Base-by-base conservation (phyloP, 2,329 filamentous ascomycete species). In the Remersonia thermophila region DNA sequence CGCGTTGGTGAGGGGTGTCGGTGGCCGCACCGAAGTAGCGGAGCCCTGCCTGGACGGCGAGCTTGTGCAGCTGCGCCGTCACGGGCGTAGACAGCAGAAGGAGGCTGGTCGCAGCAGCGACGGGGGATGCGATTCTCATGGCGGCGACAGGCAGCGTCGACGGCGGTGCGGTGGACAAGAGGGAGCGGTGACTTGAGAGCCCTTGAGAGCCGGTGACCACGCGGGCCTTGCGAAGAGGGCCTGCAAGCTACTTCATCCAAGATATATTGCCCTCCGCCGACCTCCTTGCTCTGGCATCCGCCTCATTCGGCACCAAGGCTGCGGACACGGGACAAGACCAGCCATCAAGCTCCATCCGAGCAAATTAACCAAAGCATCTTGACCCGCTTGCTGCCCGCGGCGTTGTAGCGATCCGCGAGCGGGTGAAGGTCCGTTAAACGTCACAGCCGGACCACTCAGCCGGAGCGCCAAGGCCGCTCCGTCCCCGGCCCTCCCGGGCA, bases 11-110 rank as follows among this genome's bases (percentile, higher is more conserved):
- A 3, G 55, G 55, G 5, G 54, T 51, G 53, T 80, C 75, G 20
- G 74, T 75, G 2, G 75, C 75, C 1, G 73, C 68, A 37, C 75
- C 75, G 37, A 77, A 78, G 58, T 77, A 79, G 42, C 62, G 51
- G 37, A 69, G 58, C 4, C 71, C 72, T 23, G 68, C 66, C 37
- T 64, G 60, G 40, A 66, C 61, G 9, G 71, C 71, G 17, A 67
- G 57, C 28, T 59, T 50, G 46, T 71, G 55, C 11, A 74, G 62
- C 42, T 64, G 60, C 17, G 48, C 55, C 6, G 50, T 46, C 25
- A 47, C 49, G n/a, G 54, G 25, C 9, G 58, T 51, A 42, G 45
- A 37, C 39, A 50, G 49, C 33, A 53, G 47, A 25, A 57, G 43
- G 16, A 54, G 33, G 25, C 50, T 37, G 14, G 50, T 14, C 27